These are phyloP conservation scores for Mucuna pruriens DNA, from an alignment of 306 rosid species.

Conservation along the genomic window DNA sequence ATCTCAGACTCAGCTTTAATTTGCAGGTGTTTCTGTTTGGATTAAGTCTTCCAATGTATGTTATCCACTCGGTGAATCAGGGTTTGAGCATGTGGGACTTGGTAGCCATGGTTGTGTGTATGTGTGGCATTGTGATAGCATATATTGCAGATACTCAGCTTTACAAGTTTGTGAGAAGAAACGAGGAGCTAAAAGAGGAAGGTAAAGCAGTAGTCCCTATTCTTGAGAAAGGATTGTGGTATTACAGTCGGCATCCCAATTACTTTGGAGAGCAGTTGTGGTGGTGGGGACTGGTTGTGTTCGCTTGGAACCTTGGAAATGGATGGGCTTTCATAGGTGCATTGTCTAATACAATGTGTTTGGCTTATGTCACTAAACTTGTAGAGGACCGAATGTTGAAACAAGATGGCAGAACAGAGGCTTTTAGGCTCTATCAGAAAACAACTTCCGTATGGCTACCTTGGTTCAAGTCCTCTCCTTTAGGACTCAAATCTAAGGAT, in stretches of 20 bases:
- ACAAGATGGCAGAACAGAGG: conserved; percentile 68
- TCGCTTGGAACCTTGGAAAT: conserved; percentile 74
- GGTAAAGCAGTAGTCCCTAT: conserved; percentile 52
- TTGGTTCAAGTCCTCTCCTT: conserved; percentile 67
- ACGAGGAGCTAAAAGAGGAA: conserved; percentile 46
- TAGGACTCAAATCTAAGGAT: conserved; percentile 56
- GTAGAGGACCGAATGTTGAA: conserved; percentile 85
- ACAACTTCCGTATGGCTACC: conserved; percentile 89
- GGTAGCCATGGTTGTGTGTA: conserved; percentile 52
- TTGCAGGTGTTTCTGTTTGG: conserved; percentile 81
- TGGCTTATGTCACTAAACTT: conserved; percentile 84
- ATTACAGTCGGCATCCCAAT: conserved; percentile 82
- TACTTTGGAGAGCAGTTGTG: conserved; percentile 93
- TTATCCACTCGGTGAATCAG: conserved; percentile 57
- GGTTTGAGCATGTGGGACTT: conserved; percentile 69
- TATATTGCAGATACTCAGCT: conserved; percentile 82
- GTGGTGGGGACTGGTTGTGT: conserved; percentile 94
- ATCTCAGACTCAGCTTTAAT: too few species aligned
- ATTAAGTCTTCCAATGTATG: conserved; percentile 71
- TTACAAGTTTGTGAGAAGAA: conserved; percentile 61
- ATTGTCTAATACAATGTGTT: conserved; percentile 63
- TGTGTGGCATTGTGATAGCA: conserved; percentile 66
- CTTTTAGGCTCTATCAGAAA: conserved; percentile 73
- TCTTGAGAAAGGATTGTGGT: conserved; percentile 78
- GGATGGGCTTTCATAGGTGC: conserved; percentile 77